Percentiles rank a stretch among this genome's conserved stretches.
These are phyloP conservation scores for Pseudopyricularia cyperi DNA, from an alignment of 2,329 filamentous ascomycete genomes.

Conservation along the genomic window DNA sequence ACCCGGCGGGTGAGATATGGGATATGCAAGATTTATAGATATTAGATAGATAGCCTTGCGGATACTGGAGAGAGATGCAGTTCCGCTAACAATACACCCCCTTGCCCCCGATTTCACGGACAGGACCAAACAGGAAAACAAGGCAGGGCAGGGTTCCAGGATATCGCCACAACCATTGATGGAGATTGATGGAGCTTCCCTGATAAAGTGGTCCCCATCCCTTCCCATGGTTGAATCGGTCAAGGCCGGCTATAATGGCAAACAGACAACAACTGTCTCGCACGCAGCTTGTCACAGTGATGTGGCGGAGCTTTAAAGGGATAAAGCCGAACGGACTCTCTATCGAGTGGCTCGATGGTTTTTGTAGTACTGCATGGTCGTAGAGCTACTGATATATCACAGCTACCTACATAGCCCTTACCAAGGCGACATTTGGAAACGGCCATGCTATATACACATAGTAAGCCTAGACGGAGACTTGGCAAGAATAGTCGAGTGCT, in stretches of 20 bases:
- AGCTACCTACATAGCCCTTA: no score
- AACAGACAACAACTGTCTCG: not conserved
- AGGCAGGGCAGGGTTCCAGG: not conserved
- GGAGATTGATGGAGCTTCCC: not conserved
- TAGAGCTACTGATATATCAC: no score
- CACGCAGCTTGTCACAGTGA: constrained; percentile 1
- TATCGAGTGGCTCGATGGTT: no score
- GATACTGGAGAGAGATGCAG: not conserved
- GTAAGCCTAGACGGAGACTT: no score
- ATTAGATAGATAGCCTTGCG: no score
- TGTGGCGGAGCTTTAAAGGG: not conserved
- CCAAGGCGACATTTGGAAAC: no score
- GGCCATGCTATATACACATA: no score
- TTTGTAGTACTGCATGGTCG: no score
- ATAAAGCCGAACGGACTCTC: not conserved
- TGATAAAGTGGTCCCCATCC: not conserved
- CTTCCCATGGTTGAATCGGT: not conserved
- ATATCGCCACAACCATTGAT: not conserved
- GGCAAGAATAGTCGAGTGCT: no score
- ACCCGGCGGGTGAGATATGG: not conserved
- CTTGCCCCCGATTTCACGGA: not conserved
- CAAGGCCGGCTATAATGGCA: not conserved
- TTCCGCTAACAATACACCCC: not conserved
- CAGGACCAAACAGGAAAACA: no score
- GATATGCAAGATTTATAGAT: constrained; percentile 1